Evolutionary conservation across 768 basidiomycete species (phyloP).

Genomic region (Lactarius quietus): DNA sequence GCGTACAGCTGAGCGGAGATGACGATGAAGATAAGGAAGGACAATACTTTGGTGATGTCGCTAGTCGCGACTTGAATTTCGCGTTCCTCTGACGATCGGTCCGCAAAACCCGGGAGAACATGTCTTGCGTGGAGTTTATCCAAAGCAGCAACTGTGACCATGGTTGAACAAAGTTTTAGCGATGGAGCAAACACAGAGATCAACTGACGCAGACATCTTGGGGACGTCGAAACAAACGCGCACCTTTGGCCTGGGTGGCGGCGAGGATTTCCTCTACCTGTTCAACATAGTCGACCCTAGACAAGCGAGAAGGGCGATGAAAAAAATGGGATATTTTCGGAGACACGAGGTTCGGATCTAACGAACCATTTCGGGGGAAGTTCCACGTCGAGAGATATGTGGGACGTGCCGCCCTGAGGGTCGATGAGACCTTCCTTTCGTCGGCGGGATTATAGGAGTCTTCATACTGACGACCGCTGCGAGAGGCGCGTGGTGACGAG

Average conservation of each 20-base stretch:
- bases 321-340: slow-evolving; percentile 28
- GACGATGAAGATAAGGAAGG: slow-evolving; percentile 12
- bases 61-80: slow-evolving; percentile 86
- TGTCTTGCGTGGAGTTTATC: slow-evolving; percentile 97
- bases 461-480: slow-evolving; percentile 40
- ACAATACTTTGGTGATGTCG: slow-evolving; percentile 80
- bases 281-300: slow-evolving; percentile 89
- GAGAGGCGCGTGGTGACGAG: slow-evolving; percentile 42
- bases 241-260: slow-evolving; percentile 74
- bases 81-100: slow-evolving; percentile 88
- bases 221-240: slow-evolving; percentile 32
- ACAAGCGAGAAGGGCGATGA: background rate
- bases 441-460: slow-evolving; percentile 50
- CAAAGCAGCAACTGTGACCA: slow-evolving; percentile 65
- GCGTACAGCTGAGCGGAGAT: slow-evolving; percentile 15
- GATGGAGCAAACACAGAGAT: slow-evolving; percentile 21
- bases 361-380: slow-evolving; percentile 86
- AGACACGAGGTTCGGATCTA: slow-evolving; percentile 14
- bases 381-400: slow-evolving; percentile 51
- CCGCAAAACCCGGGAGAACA: slow-evolving; percentile 92
- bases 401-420: slow-evolving; percentile 39
- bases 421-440: slow-evolving; percentile 65
- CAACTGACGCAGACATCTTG: slow-evolving; percentile 22
- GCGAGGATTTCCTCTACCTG: slow-evolving; percentile 79
- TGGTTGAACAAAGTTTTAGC: slow-evolving; percentile 27